Conservation (phyloP, 805 yeast species). For the Myxozyma neotropica region DNA sequence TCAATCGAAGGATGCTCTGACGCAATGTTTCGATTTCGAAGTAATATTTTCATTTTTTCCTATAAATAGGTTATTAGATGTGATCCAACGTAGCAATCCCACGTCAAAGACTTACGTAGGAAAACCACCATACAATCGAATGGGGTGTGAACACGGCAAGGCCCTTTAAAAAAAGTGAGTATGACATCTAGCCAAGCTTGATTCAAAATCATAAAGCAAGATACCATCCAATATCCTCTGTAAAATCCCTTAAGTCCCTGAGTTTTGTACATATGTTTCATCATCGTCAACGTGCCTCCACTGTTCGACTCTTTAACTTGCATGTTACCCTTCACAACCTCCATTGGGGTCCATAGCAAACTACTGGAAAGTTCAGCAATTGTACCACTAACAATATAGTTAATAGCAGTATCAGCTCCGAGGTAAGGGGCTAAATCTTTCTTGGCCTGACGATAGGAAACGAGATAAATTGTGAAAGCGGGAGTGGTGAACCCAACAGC, state of each 20-base stretch:
- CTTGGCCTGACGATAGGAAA: constrained; percentile 47
- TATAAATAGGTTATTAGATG: neutral
- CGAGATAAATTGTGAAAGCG: constrained; percentile 48
- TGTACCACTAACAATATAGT: constrained; percentile 45
- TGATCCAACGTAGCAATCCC: neutral
- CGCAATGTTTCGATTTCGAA: constrained; percentile 8
- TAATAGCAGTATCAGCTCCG: constrained; percentile 42
- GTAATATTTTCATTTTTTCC: constrained; percentile 21
- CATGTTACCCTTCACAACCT: constrained; percentile 49
- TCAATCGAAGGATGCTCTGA: neutral
- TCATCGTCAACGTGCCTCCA: constrained; percentile 34
- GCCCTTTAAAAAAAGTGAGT: constrained; percentile 36
- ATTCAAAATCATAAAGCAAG: neutral
- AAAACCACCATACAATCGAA: constrained; percentile 49
- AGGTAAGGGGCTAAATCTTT: constrained; percentile 43
- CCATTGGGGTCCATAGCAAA: constrained; percentile 50
- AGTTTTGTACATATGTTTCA: constrained; percentile 48
- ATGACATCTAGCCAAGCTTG: neutral
- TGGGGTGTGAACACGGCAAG: constrained; percentile 49
- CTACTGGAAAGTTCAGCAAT: constrained; percentile 43
- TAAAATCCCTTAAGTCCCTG: constrained; percentile 81
- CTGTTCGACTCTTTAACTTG: constrained; percentile 40
- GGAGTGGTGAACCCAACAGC: constrained; percentile 47
- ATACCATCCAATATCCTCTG: constrained; percentile 62
- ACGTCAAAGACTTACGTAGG: constrained; percentile 39